Evolutionary conservation across 257 asterid species (phyloP), one percentile per base, ranked within the genome.

Genomic region (Penstemon eatonii): DNA sequence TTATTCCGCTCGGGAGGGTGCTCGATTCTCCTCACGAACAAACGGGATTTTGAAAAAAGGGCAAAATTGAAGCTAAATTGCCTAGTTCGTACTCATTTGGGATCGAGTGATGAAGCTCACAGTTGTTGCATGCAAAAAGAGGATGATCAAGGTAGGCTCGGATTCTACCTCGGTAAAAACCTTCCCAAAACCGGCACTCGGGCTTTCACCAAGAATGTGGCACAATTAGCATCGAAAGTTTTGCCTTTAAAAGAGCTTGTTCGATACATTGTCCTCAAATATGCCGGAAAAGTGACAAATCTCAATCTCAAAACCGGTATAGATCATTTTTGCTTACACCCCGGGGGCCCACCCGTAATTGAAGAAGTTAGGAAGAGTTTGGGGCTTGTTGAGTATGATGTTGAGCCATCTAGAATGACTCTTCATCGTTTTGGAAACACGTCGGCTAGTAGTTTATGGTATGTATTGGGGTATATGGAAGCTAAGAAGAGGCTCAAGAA

Each of bases 1-100:
- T 67, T 81, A 72, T 81, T 81, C 33, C 79, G 86, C 11, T 62
- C 67, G 1, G 86, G 86, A 53, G 86, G 86, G 42, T 75, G 86
- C 72, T 75, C 83, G 51, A 75, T 81, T 19, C 75, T 81, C 13
- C 60, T 78, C 7, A 78, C 86, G 4, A 81, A 81, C 76, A 75
- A 75, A 36, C 18, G 33, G 18, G 72, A 63, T 8, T 65, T 75
- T 19, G 47, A 50, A 41, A 41, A 15, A 7, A 65, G 57, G 3
- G 75, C 83, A 3, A 75, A 51, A 11, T 18, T 81, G 60, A 78
- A 51, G 37, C 41, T 81, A 45, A 78, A 78, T 40, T 76, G 74
- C 56, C 71, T 79, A 2, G 81, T 78, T 3, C 73, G 83, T 18
- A 78, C 86, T 38, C 83, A 81, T 70, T 10, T 78, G 38, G 83